Base-by-base conservation (phyloP, 176 grass and related monocot genomes). In the Ensete ventricosum region DNA sequence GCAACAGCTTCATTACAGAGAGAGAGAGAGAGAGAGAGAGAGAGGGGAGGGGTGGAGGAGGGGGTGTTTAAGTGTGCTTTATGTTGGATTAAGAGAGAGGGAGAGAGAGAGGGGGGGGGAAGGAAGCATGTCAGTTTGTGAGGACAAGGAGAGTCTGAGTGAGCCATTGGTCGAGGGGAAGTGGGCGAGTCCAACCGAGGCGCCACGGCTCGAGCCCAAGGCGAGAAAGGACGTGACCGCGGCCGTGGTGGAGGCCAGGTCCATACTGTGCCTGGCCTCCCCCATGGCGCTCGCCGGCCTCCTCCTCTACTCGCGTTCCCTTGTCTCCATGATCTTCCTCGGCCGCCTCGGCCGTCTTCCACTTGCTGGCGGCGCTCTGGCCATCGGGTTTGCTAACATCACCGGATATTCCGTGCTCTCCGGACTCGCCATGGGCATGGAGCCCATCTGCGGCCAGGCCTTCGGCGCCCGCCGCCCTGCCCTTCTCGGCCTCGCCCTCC, bases 361-460 rank as follows among this genome's bases (percentile, higher is more conserved):
- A 0, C 81, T 96, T 16, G 85, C 91, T 24, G 91, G 91, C 2
- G 91, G 91, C 58, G 85, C 91, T 21, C 88, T 96, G 52, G 87
- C 91, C 24, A 87, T 96, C 27, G 91, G 91, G 68, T 96, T 91
- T 77, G 88, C 91, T 22, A 96, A 96, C 73, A 96, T 96, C 73
- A 96, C 91, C n/a, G 91, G 91, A 2, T 96, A 96, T 73, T 96
- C 91, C 1, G 85, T 96, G 52, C 85, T 96, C 55, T 90, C 88
- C 2, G 91, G 91, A 14, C 81, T 96, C 58, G 88, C 91, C 50
- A 85, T 87, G 27, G 91, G 91, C 11, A 96, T 96, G 88, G 91
- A 91, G 71, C 88, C 91, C 3, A 82, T 96, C 54, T 91, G 88
- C 58, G 86, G 91, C 2, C 91, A 96, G 73, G 91, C 91, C 8